phyloP scores from a whole-genome alignment of 78 protist genomes.

The Thecamonas trahens region DNA sequence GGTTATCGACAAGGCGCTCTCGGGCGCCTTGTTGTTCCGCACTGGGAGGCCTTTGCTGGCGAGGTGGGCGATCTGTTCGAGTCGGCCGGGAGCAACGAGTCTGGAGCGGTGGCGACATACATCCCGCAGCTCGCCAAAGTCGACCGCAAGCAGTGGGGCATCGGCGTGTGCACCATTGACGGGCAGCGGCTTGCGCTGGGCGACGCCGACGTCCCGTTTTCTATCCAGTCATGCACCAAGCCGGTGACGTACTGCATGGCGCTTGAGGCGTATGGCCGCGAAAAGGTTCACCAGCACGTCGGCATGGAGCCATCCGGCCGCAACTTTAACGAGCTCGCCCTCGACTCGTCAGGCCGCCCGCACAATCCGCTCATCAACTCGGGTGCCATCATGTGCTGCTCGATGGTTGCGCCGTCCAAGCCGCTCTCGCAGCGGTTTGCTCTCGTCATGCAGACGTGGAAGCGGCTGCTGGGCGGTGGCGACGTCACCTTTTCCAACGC shows the following conservation, averaged over 20 bases:
- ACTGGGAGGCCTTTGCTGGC: too few species aligned
- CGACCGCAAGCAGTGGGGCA: conserved; percentile 31
- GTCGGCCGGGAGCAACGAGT: not conserved
- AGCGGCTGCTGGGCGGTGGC: conserved; percentile 22
- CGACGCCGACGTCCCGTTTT: conserved; percentile 23
- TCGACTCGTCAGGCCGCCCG: conserved; percentile 22
- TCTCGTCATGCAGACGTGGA: not conserved
- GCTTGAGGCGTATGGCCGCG: conserved; percentile 6
- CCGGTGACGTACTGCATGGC: conserved; percentile 28
- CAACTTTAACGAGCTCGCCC: conserved; percentile 21
- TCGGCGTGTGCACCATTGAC: conserved; percentile 33
- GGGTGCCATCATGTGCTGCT: conserved; percentile 49
- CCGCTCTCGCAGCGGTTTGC: not conserved
- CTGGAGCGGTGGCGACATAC: conserved; percentile 16
- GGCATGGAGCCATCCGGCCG: conserved; percentile 53
- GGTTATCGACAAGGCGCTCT: too few species aligned
- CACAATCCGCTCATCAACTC: conserved; percentile 60
- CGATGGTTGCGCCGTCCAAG: not conserved
- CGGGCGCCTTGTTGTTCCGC: too few species aligned
- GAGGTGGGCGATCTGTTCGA: not conserved
- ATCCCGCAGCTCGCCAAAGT: conserved; percentile 47
- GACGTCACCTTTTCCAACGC: conserved; percentile 13
- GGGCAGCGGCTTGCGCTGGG: conserved; percentile 43
- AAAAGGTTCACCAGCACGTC: conserved; percentile 32
- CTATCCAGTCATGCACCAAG: conserved; percentile 35